phyloP scores from a whole-genome alignment of 768 basidiomycete genomes.

The Mycena latifolia region DNA sequence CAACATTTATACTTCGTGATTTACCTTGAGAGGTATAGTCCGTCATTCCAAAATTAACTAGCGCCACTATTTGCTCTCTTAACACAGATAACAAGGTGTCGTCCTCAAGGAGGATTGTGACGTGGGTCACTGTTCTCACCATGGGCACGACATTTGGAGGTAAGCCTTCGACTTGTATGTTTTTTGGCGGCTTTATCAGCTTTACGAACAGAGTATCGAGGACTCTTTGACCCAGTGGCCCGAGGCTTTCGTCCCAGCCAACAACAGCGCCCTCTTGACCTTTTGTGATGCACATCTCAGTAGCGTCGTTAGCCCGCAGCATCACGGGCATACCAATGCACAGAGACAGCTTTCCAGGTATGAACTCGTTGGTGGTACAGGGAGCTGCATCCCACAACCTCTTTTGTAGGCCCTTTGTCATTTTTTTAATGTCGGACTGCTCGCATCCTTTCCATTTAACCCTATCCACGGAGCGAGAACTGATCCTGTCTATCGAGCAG shows the following conservation, averaged over 20 bases:
- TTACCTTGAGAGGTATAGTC: slow-evolving; percentile 6
- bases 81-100: background rate
- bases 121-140: background rate
- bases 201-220: background rate
- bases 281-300: background rate
- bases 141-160: background rate
- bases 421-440: background rate
- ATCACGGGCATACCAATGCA: background rate
- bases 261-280: background rate
- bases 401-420: no score
- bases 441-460: background rate
- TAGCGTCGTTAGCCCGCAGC: no score
- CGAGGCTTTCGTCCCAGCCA: background rate
- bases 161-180: background rate
- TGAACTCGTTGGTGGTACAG: background rate
- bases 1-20: background rate
- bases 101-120: background rate
- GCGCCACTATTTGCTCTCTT: slow-evolving; percentile 2
- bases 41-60: no score
- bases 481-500: background rate
- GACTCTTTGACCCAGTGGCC: background rate
- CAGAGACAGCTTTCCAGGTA: background rate
- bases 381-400: no score
- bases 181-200: background rate
- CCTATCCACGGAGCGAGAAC: background rate